A percentile compares a stretch with the other conserved stretches of the same genome.
Evolutionary conservation across 23 red algal species (phyloP).

Genomic region (Gracilaria vermiculophylla): DNA sequence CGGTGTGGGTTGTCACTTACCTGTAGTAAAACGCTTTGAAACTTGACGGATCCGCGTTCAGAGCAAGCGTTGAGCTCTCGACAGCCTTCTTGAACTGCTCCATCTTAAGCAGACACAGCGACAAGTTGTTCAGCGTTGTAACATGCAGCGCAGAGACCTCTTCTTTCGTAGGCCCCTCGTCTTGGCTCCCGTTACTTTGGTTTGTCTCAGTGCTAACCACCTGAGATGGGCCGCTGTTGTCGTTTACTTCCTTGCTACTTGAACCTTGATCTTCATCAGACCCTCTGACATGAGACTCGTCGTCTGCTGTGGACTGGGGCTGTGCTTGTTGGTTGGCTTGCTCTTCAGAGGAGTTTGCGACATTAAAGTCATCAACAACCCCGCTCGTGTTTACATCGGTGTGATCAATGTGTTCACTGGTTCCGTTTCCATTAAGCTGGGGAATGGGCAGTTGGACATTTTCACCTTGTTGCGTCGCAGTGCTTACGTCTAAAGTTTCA

Average conservation of each 20-base stretch:
- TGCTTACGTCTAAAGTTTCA: conserved; percentile 21
- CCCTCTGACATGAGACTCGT: neutral
- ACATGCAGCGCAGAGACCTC: conserved; percentile 54
- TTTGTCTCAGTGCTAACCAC: neutral
- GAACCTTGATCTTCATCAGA: neutral
- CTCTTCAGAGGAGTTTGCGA: neutral
- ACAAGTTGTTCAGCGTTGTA: conserved; percentile 58
- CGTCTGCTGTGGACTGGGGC: neutral
- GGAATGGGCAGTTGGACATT: neutral
- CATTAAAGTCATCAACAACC: neutral
- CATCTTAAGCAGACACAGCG: conserved; percentile 48
- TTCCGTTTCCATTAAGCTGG: neutral
- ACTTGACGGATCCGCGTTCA: conserved; percentile 58
- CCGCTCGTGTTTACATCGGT: neutral
- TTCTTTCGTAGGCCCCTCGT: neutral
- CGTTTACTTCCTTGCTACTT: neutral
- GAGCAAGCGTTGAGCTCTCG: conserved; percentile 46
- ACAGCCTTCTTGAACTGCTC: conserved; percentile 62
- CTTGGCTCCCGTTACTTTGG: neutral
- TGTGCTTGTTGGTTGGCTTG: neutral
- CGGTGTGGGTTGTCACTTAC: neutral
- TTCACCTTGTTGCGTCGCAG: neutral
- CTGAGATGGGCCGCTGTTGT: neutral
- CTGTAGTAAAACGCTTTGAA: conserved; percentile 70
- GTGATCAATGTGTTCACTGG: neutral